phyloP scores from a whole-genome alignment of 148 eudicot genomes.

The Chenopodium album region DNA sequence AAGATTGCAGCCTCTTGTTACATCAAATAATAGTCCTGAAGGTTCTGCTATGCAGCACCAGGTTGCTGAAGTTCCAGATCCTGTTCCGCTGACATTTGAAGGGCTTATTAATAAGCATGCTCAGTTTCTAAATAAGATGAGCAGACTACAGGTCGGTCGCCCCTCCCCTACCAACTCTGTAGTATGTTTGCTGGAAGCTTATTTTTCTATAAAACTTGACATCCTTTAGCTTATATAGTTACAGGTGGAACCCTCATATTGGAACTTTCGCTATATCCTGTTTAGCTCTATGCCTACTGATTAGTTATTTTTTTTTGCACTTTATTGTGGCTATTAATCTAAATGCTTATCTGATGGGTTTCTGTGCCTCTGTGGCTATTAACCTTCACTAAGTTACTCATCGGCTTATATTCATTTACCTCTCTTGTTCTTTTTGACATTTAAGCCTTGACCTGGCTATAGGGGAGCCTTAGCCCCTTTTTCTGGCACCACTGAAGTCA shows the following conservation, averaged over 20 bases:
- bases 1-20: conserved; percentile 68
- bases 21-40: conserved; percentile 54
- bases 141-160: conserved; percentile 70
- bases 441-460: neutral
- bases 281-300: neutral
- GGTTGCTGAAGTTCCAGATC: conserved; percentile 65
- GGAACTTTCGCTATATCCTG: neutral
- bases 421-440: no score
- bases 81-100: conserved; percentile 77
- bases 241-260: neutral
- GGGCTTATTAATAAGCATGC: conserved; percentile 73
- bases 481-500: neutral
- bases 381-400: neutral
- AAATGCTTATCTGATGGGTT: neutral
- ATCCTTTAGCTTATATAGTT: neutral
- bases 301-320: neutral
- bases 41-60: conserved; percentile 62
- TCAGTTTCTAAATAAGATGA: conserved; percentile 68
- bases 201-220: neutral
- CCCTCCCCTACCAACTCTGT: neutral
- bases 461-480: neutral
- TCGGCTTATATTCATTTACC: neutral
- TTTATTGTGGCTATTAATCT: no score
- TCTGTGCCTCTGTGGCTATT: neutral
- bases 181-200: neutral